Conservation (phyloP, 2,329 filamentous ascomycete species). For the Aspergillus fijiensis region DNA sequence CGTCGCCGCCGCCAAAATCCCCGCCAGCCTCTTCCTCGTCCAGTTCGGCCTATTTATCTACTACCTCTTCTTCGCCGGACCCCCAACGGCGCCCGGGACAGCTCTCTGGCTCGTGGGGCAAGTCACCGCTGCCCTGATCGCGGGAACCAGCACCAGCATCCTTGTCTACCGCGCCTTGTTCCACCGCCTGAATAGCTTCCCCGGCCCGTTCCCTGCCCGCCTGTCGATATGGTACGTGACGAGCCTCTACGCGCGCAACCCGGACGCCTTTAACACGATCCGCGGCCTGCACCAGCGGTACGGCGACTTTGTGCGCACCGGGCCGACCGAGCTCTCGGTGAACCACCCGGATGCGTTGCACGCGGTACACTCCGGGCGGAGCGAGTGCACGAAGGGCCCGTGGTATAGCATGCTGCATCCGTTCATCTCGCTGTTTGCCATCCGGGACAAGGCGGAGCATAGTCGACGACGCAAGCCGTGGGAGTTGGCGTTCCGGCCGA, state of each 20-base stretch:
- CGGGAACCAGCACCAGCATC: conserved; percentile 28
- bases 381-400: not conserved
- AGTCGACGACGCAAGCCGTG: not conserved
- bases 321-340: not conserved
- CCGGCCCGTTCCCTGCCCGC: conserved; percentile 12
- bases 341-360: not conserved
- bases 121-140: not conserved
- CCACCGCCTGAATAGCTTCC: conserved; percentile 17
- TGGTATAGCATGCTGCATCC: not conserved
- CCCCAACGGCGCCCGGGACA: not conserved
- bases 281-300: conserved; percentile 31
- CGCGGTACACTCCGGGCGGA: not conserved
- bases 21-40: not conserved
- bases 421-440: not conserved
- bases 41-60: not conserved
- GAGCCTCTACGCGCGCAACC: conserved; percentile 26
- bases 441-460: not conserved
- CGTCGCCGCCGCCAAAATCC: not conserved
- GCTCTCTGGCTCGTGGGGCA: not conserved
- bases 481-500: not conserved
- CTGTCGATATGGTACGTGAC: conserved; percentile 31
- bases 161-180: conserved; percentile 35
- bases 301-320: conserved; percentile 33
- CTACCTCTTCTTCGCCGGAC: not conserved
- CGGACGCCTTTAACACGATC: conserved; percentile 31